Base-by-base conservation (phyloP, 2,329 filamentous ascomycete genomes). In the Aureobasidium sp. region DNA sequence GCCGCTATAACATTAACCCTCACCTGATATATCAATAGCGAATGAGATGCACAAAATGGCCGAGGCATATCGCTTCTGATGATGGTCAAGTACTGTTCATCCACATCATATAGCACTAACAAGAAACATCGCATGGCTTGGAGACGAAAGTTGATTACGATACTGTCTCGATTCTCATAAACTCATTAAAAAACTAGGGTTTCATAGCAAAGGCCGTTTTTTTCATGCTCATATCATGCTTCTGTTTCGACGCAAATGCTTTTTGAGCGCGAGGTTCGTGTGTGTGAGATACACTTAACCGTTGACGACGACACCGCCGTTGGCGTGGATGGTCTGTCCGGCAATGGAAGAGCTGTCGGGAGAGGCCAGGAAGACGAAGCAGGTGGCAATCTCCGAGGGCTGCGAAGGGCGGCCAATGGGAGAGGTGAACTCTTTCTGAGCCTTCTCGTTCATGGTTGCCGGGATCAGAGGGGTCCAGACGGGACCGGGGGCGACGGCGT, bases 361-460 rank as follows among this genome's bases (percentile, higher is more conserved):
- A 55, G 84, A 86, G 0, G 89, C 89, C 65, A 95, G 75, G 73
- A 94, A 94, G 4, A 94, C 88, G 61, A 91, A 88, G 67, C 86
- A 90, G 0, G 88, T 87, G 0, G 88, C 89, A 63, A 94, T 87
- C 78, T 95, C 90, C 60, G 84, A 88, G 2, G 89, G 90, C 73
- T 94, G 89, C 2, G 84, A 86, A 0, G 88, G 88, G 21, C 90
- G 78, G 4, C 89, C 89, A 77, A 94, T 90, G 0, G 89, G 89
- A 23, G 81, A 82, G 13, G 77, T 80, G 71, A 93, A 93, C 63
- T 87, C 76, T 73, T 90, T 84, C 74, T 90, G 84, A 0, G 86
- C 86, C 64, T 85, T 77, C 2, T 84, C 78, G 58, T 76, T 82
- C 87, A 91, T 90, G 0, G 87, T 90, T 0, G 85, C 75, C 0